A percentile compares a stretch with the other conserved stretches of the same genome.
phyloP scores from a whole-genome alignment of 805 yeast genomes.

The Metschnikowia similis region DNA sequence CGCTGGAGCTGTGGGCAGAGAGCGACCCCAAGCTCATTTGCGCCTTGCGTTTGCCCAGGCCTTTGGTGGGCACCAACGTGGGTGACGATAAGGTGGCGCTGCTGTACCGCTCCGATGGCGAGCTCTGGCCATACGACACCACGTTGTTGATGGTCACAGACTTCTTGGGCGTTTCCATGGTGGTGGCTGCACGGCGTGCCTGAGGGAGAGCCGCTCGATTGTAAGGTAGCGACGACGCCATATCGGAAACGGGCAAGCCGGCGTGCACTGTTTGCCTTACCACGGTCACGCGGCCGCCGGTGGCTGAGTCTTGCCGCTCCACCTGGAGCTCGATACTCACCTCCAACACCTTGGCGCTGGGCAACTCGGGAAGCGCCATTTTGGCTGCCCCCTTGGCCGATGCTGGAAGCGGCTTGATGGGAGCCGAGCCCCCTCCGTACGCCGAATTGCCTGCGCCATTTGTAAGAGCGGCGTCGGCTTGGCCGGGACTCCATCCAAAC shows the following conservation, averaged over 20 bases:
- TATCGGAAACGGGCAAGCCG: slow-evolving; percentile 40
- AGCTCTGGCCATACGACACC: slow-evolving; percentile 7
- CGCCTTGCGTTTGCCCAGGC: slow-evolving; percentile 1
- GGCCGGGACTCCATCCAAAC: not conserved
- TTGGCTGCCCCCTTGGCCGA: too few species aligned
- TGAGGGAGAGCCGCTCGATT: slow-evolving; percentile 1
- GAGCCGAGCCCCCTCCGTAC: not conserved
- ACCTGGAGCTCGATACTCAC: slow-evolving; percentile 26
- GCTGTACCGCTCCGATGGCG: not conserved
- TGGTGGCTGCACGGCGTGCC: slow-evolving; percentile 1
- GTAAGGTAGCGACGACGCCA: slow-evolving; percentile 34
- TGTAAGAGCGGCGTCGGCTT: not conserved
- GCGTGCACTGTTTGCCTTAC: slow-evolving; percentile 30
- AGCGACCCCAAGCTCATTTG: slow-evolving; percentile 6
- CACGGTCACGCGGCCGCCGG: slow-evolving; percentile 11
- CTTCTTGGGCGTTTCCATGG: slow-evolving; percentile 9
- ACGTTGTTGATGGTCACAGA: slow-evolving; percentile 22
- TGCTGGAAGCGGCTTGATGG: not conserved
- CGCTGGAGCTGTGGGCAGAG: slow-evolving; percentile 23
- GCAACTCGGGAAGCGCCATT: slow-evolving; percentile 11
- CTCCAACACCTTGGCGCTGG: slow-evolving; percentile 24
- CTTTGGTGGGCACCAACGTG: slow-evolving; percentile 1
- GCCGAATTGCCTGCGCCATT: not conserved
- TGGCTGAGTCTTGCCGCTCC: slow-evolving; percentile 11
- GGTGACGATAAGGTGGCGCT: slow-evolving; percentile 7